These are phyloP conservation scores for Mortierella sp. DNA, from an alignment of 371 early-diverging fungal genomes.

Conservation along the genomic window DNA sequence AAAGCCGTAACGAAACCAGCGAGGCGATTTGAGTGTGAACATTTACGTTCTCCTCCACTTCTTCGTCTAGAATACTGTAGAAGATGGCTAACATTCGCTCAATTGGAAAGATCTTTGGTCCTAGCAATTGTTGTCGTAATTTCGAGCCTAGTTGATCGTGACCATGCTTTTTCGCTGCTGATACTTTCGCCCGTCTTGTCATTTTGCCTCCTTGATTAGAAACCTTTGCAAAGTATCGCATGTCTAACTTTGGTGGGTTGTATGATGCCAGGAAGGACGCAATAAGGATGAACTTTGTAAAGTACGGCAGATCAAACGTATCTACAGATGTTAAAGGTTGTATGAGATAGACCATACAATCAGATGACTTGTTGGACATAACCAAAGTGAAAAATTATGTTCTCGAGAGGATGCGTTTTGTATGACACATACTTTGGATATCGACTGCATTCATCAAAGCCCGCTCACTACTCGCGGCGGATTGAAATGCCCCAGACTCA, in stretches of 20 bases:
- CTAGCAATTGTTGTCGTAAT: conserved; percentile 88
- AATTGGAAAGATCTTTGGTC: conserved; percentile 91
- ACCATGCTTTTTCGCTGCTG: conserved; percentile 60
- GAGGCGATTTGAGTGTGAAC: conserved; percentile 86
- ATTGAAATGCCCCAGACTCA: not conserved
- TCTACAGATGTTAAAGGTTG: conserved; percentile 29
- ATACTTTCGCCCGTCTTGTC: conserved; percentile 63
- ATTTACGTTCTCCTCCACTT: conserved; percentile 84
- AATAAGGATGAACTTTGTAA: conserved; percentile 87
- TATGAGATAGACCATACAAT: not conserved
- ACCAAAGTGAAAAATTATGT: not conserved
- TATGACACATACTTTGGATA: conserved; percentile 38
- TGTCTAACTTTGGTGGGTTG: conserved; percentile 90
- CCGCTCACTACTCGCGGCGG: conserved; percentile 24
- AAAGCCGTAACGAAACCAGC: conserved; percentile 78
- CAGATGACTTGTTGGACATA: not conserved
- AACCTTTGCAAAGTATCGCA: conserved; percentile 82
- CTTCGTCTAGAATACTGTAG: conserved; percentile 83
- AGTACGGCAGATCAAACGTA: conserved; percentile 79
- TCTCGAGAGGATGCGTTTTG: too few relatives aligned
- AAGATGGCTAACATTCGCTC: conserved; percentile 97
- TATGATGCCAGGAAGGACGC: conserved; percentile 93
- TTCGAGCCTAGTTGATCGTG: conserved; percentile 59
- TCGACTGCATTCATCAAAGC: conserved; percentile 43
- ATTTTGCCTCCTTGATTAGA: conserved; percentile 67